Evolutionary conservation across 192 early-diverging fungal species (phyloP), one percentile per base, ranked within the genome.

Genomic region (Jimgerdemannia flammicorona): DNA sequence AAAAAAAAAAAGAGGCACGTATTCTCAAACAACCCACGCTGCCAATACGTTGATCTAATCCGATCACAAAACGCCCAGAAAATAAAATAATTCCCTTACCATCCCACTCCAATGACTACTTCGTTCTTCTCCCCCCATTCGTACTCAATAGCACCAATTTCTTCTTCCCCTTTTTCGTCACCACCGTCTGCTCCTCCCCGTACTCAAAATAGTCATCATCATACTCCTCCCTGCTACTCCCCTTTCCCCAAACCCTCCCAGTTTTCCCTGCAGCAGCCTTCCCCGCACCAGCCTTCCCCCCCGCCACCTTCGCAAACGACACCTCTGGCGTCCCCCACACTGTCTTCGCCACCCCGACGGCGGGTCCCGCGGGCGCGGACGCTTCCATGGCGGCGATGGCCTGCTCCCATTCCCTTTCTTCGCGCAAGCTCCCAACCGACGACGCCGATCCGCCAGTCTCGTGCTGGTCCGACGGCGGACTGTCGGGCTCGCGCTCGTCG

Each of bases 131-230:
- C 67, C 82, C 78, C 70, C 75, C 80, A 59, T 77, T 83, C 2
- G 83, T 74, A 73, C 80, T 81, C 14, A 84, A 70, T 4, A 84
- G 66, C 3, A 79, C 70, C 49, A 84, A 67, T 40, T 84, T 84
- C 73, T 84, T 84, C 73, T 84, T 84, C 72, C 83, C 83, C 43
- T 80, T 80, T 74, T 84, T 84, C 4, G 78, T 72, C 17, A 81
- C 79, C n/a, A 84, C 70, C 4, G 78, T 75, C n/a, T 77, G 75
- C 29, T 84, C 83, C 63, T 79, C 80, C 29, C 80, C 79, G 40
- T 73, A 78, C 63, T 79, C 75, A 64, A 75, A 78, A 9, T 80
- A 79, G 8, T 84, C 77, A 4, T 84, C 83, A 6, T 77, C 71
- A 18, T 81, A 8, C 76, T 72, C 19, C 69, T 74, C 44, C 77